Evolutionary conservation across 805 yeast genomes (phyloP).

Genomic region (Ogataea ganodermae): DNA sequence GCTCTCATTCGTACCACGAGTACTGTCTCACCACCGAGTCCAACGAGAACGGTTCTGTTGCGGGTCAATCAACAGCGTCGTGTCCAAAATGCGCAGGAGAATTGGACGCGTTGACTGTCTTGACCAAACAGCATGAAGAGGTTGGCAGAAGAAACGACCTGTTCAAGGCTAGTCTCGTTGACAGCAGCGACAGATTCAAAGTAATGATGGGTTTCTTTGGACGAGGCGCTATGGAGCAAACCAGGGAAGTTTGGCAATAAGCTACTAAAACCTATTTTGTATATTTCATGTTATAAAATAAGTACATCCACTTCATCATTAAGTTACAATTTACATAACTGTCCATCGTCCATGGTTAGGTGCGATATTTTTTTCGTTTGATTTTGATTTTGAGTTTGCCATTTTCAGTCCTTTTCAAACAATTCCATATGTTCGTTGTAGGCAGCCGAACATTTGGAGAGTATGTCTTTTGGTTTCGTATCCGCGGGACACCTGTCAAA

Average conservation of each 20-base stretch:
- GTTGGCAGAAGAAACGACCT: constrained; percentile 63
- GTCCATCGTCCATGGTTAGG: background rate
- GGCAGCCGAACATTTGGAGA: constrained; percentile 35
- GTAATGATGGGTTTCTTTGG: constrained; percentile 82
- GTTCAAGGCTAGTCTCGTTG: constrained; percentile 58
- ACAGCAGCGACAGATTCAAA: constrained; percentile 63
- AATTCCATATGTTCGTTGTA: constrained; percentile 31
- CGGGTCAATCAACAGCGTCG: constrained; percentile 12
- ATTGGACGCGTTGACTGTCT: constrained; percentile 60
- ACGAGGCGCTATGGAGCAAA: constrained; percentile 75
- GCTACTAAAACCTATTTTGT: background rate
- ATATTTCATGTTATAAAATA: background rate
- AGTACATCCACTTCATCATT: constrained; percentile 3
- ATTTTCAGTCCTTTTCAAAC: constrained; percentile 9
- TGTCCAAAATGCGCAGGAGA: constrained; percentile 84
- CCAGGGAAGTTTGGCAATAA: constrained; percentile 19
- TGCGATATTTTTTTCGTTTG: background rate
- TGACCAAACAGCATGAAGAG: constrained; percentile 60
- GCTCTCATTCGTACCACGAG: constrained; percentile 85
- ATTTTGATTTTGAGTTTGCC: background rate
- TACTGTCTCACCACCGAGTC: constrained; percentile 49
- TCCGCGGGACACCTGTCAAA: constrained; percentile 33
- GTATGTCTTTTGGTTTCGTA: constrained; percentile 41
- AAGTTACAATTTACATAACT: constrained; percentile 2
- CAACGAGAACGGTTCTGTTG: constrained; percentile 8